Base-by-base conservation (phyloP, 352 stramenopile genomes). In the Pythium phragmiticola region DNA sequence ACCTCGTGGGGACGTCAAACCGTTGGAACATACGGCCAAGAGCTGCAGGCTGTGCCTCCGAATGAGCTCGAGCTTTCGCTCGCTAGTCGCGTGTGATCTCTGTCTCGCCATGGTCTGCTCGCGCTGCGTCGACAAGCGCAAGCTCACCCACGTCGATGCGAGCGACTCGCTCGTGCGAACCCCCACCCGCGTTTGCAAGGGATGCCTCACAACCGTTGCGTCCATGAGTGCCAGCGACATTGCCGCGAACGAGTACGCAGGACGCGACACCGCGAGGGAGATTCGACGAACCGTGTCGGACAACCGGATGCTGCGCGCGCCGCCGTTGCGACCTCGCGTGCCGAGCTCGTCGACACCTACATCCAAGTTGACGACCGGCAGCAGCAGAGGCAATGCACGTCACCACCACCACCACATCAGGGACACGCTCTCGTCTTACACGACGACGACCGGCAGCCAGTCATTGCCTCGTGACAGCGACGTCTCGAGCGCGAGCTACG, bases 121-220 rank as follows among this genome's bases (percentile, higher is more conserved):
- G 39, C 59, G 59, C 3, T 66, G 59, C 42, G 33, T 45, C 11
- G 59, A 60, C 39, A 66, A 52, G 41, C 59, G 59, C 6, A 66
- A 66, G 49, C 59, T 66, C 26, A 60, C 59, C 28, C 36, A 49
- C 13, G 33, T 54, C 12, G 14, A 34, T 11, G 52, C 50, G 6
- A 54, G 19, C 8, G 46, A 30, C 16, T 21, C 53, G 28, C 3
- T 66, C 28, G 52, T 46, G 13, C 41, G 41, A 11, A 37, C 57
- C 13, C 14, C 47, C 2, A 52, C 50, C 2, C 17, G 39, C 1
- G 12, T 66, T 4, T 66, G 59, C n/a, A 49, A 51, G 19, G 41
- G 34, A 16, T 66, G 59, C 26, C 46, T 60, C 26, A 48, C 26
- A 1, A 26, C 21, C 1, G 59, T 42, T 28, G 23, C 37, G 4